A percentile compares a stretch with the other conserved stretches of the same genome.
phyloP scores from a whole-genome alignment of 345 rosid species.

The Linum tenue region DNA sequence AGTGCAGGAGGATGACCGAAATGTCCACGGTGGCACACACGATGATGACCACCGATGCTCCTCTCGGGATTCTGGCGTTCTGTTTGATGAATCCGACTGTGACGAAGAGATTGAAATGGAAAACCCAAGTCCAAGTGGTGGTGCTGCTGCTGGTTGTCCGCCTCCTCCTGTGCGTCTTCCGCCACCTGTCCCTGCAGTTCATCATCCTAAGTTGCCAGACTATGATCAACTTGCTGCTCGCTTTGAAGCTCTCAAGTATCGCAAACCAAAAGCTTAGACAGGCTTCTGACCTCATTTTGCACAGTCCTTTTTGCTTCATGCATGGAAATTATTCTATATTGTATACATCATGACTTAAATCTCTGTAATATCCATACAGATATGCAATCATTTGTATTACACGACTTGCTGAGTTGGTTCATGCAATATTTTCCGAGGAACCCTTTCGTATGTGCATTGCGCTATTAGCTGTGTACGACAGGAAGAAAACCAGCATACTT shows the following conservation, averaged over 20 bases:
- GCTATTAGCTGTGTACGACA: no score
- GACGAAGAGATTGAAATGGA: constrained; percentile 56
- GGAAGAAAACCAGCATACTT: no score
- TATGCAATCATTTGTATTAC: not conserved
- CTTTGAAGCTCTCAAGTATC: constrained; percentile 62
- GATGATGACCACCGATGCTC: constrained; percentile 33
- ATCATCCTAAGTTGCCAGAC: constrained; percentile 82
- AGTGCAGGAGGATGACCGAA: constrained; percentile 16
- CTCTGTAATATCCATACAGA: constrained; percentile 8
- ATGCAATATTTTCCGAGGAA: not conserved
- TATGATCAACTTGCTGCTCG: constrained; percentile 77
- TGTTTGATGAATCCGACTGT: constrained; percentile 74
- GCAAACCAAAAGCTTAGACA: constrained; percentile 31
- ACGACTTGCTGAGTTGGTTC: not conserved
- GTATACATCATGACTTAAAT: not conserved
- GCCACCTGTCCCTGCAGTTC: constrained; percentile 40
- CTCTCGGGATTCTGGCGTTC: constrained; percentile 39
- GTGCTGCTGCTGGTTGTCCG: constrained; percentile 16
- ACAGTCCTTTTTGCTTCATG: not conserved
- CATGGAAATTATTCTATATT: not conserved
- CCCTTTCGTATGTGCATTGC: no score
- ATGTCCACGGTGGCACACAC: constrained; percentile 33
- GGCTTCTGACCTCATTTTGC: not conserved
- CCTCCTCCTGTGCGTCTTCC: constrained; percentile 56
- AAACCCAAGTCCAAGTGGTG: constrained; percentile 16